These are phyloP conservation scores for Scheffersomyces amazonensis DNA, from an alignment of 805 yeast genomes.

Conservation along the genomic window DNA sequence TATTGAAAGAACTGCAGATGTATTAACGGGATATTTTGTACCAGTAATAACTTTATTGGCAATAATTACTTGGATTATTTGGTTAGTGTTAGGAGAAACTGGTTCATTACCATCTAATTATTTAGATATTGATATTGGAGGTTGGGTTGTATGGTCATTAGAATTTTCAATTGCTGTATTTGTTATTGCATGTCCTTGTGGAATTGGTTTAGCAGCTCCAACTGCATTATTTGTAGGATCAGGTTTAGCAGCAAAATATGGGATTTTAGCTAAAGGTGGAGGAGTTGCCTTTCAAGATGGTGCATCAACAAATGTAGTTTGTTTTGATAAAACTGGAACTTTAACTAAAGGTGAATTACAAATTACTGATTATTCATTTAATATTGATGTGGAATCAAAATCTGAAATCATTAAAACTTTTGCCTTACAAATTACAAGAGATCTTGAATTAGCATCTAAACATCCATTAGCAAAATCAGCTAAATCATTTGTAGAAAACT, in stretches of 20 bases:
- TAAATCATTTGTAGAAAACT: conserved; percentile 27
- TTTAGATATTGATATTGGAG: conserved; percentile 64
- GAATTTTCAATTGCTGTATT: conserved; percentile 77
- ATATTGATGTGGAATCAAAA: conserved; percentile 13
- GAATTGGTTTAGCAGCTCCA: conserved; percentile 82
- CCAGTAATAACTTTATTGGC: conserved; percentile 65
- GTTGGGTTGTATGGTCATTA: conserved; percentile 76
- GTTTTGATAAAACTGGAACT: conserved; percentile 81
- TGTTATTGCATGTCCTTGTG: conserved; percentile 85
- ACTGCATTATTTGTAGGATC: conserved; percentile 80
- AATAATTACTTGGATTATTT: conserved; percentile 61
- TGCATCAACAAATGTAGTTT: conserved; percentile 56
- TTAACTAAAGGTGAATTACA: conserved; percentile 63
- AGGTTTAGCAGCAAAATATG: conserved; percentile 74
- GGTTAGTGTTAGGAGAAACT: conserved; percentile 58
- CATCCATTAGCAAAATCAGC: conserved; percentile 71
- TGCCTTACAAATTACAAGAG: conserved; percentile 50
- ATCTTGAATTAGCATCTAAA: conserved; percentile 59
- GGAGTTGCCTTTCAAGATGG: conserved; percentile 83
- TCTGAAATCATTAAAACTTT: conserved; percentile 11
- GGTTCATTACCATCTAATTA: conserved; percentile 54
- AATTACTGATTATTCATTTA: conserved; percentile 49
- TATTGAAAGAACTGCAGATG: conserved; percentile 67
- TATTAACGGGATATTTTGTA: conserved; percentile 67
- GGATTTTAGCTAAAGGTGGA: conserved; percentile 76